Conservation (phyloP, 2,329 filamentous ascomycete species). For the Aspergillus piperis region DNA sequence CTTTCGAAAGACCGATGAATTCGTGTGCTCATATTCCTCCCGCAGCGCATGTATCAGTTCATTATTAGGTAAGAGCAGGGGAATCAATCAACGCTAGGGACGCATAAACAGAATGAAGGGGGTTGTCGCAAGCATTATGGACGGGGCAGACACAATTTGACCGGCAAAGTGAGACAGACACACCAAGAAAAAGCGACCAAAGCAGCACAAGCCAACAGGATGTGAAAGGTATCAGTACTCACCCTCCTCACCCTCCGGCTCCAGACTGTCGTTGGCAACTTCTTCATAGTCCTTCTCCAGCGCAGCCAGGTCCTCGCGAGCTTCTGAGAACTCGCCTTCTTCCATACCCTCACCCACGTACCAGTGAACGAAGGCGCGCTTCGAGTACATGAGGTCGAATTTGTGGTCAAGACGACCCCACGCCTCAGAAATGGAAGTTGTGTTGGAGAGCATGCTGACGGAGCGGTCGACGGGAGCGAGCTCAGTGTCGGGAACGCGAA, state of each 20-base stretch:
- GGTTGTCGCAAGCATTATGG: conserved; percentile 25
- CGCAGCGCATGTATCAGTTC: conserved; percentile 10
- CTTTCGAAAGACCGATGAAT: neutral
- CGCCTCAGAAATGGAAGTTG: conserved; percentile 66
- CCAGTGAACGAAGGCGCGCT: conserved; percentile 71
- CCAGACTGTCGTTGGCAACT: conserved; percentile 70
- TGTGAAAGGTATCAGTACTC: conserved; percentile 29
- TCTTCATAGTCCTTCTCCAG: conserved; percentile 87
- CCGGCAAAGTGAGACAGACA: conserved; percentile 14
- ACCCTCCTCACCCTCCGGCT: conserved; percentile 60
- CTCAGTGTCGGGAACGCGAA: conserved; percentile 55
- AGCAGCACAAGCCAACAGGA: neutral
- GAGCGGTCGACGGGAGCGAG: conserved; percentile 57
- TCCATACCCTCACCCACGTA: conserved; percentile 90
- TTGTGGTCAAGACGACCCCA: conserved; percentile 67
- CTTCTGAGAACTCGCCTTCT: conserved; percentile 86
- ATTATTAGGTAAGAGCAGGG: conserved; percentile 4
- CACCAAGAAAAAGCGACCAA: conserved; percentile 22
- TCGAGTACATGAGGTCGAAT: conserved; percentile 70
- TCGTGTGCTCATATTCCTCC: conserved; percentile 14
- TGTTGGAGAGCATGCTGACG: conserved; percentile 67
- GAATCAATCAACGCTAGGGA: conserved; percentile 21
- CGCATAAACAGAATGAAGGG: conserved; percentile 26
- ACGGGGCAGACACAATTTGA: conserved; percentile 16
- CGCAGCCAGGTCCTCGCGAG: conserved; percentile 80